Evolutionary conservation across 257 asterid genomes (phyloP), one percentile per base, ranked within the genome.

Genomic region (Leptodermis oblonga): DNA sequence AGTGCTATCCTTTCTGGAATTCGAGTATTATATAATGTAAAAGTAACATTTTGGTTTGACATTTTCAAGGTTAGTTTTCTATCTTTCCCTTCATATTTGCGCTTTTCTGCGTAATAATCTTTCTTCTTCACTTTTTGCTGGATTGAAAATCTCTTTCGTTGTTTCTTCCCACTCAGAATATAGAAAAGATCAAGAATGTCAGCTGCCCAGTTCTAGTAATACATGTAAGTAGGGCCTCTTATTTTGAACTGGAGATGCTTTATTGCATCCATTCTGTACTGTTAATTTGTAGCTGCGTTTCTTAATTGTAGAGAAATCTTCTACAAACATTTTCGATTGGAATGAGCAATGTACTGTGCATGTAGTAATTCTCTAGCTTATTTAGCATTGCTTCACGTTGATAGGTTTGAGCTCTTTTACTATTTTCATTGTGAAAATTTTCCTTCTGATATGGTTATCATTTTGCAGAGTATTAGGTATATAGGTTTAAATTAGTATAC

Each of bases 1-100:
- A 94, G 99, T 72, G 99, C 99, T 45, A 87, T 94, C 73, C 97
- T 94, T 83, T 94, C 99, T 9, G 99, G 99, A 81, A 91, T 94
- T 79, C 81, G 99, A 23, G 99, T 94, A 62, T 78, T 94, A 51
- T 89, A 92, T 77, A 92, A 92, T 74, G 98, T 94, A 72, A 94
- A 89, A 85, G 77, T 94, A 85, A 94, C 99, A 74, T 85, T 94
- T 85, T 89, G 99, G 99, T 94, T 94, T 73, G 99, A 94, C 83
- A 91, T 91, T 74, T 94, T 94, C 81, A 89, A 94, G 82, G 99
- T 89, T 76, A 72, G 86, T 72, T 20, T 75, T 76, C n/a, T 55
- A 20, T 60, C 52, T 34, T 54, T 6, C 52, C 52, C 10, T 13
- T 1, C 30, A 54, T 60, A 33, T 67, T 39, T 73, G 61, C 25